Evolutionary conservation across 2,329 filamentous ascomycete species (phyloP).

Genomic region (Scedosporium minutisporum): DNA sequence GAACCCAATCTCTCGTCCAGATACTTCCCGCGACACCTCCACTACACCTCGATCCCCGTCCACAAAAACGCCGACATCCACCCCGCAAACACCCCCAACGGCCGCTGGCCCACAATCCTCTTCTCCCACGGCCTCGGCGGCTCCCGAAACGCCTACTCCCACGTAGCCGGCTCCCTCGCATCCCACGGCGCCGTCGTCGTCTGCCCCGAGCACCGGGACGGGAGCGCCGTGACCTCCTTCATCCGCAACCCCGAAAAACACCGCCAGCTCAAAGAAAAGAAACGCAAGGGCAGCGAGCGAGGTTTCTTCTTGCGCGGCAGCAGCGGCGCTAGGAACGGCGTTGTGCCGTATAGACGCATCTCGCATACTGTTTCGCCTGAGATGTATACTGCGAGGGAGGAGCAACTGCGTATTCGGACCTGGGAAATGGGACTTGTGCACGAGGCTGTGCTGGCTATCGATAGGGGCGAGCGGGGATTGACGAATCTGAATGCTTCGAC

Average conservation of each 20-base stretch:
- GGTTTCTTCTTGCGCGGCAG: constrained; percentile 10
- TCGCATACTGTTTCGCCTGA: constrained; percentile 56
- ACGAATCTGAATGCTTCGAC: constrained; percentile 45
- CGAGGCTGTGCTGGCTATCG: constrained; percentile 57
- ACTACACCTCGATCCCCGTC: constrained; percentile 64
- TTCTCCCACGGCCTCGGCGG: constrained; percentile 83
- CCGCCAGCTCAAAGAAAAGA: constrained; percentile 10
- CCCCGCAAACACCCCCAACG: constrained; percentile 32
- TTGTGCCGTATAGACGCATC: constrained; percentile 40
- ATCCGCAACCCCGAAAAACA: constrained; percentile 52
- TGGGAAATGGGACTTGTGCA: constrained; percentile 71
- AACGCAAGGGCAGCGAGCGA: neutral
- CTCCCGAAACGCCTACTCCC: constrained; percentile 75
- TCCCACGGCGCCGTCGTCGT: constrained; percentile 74
- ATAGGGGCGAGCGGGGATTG: constrained; percentile 36
- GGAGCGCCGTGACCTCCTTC: constrained; percentile 65
- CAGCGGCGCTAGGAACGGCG: constrained; percentile 15
- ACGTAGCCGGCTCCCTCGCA: constrained; percentile 66
- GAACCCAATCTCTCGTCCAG: constrained; percentile 36
- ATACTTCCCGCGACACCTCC: constrained; percentile 59
- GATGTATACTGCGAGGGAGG: constrained; percentile 57
- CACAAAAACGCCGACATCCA: constrained; percentile 61
- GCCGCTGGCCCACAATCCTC: constrained; percentile 69
- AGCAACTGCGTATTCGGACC: constrained; percentile 62
- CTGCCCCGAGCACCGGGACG: constrained; percentile 75